These are phyloP conservation scores for Quercus parvula DNA, from an alignment of 306 rosid species.

Conservation along the genomic window DNA sequence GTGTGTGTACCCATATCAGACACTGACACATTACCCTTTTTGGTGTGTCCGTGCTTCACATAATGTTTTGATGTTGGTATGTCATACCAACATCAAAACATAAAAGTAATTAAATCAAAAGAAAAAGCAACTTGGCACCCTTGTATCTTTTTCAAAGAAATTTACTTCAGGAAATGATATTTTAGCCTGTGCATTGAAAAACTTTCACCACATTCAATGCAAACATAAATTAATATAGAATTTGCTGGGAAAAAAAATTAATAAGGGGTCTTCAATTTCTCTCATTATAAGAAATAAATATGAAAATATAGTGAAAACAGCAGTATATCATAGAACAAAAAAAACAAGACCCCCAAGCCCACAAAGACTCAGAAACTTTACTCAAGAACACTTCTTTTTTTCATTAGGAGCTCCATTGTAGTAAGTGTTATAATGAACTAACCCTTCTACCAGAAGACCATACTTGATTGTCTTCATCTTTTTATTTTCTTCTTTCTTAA, in stretches of 20 bases:
- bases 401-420: no score
- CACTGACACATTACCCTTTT: no score
- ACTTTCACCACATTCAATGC: background rate
- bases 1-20: no score
- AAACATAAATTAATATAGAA: background rate
- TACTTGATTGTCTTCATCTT: conserved; percentile 35
- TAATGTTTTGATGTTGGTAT: no score
- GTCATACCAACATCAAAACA: background rate
- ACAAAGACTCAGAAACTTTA: no score
- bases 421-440: conserved; percentile 35
- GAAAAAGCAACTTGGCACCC: no score
- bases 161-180: background rate
- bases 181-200: background rate
- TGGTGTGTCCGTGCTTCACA: no score
- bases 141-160: background rate
- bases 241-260: background rate
- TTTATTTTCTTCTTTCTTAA: conserved; percentile 50
- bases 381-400: no score
- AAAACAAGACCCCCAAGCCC: no score
- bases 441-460: conserved; percentile 86
- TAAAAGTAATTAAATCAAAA: background rate
- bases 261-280: background rate
- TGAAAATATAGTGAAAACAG: background rate
- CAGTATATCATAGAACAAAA: background rate
- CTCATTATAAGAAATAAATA: background rate